phyloP scores from a whole-genome alignment of 2,329 filamentous ascomycete species.

The Ambrosiella cleistominuta region DNA sequence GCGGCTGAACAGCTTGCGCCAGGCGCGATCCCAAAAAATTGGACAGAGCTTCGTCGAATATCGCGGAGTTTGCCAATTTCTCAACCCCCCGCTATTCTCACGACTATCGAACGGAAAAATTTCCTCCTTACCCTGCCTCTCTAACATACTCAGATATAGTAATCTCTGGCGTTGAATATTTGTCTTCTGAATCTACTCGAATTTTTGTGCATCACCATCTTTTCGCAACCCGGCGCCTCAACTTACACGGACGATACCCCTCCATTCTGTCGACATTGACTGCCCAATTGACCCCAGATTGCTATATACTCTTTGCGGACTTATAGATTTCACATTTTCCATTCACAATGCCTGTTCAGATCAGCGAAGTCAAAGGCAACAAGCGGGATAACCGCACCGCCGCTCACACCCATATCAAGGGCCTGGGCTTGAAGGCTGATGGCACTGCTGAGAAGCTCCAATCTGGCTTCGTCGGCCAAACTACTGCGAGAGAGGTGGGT shows the following conservation, averaged over 20 bases:
- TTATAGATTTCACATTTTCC: not conserved
- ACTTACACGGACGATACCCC: too few relatives aligned
- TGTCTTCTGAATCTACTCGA: not conserved
- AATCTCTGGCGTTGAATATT: not conserved
- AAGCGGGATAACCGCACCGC: constrained; percentile 91
- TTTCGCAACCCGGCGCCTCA: too few relatives aligned
- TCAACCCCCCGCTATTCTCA: not conserved
- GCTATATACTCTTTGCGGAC: not conserved
- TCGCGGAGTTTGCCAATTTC: not conserved
- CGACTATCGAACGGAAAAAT: too few relatives aligned
- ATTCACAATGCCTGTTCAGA: constrained; percentile 50
- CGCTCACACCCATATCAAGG: constrained; percentile 95
- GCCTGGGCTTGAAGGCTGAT: constrained; percentile 71
- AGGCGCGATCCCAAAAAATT: constrained; percentile 10
- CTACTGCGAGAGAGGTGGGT: constrained; percentile 66
- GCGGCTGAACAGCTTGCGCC: constrained; percentile 11
- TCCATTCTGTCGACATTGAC: too few relatives aligned
- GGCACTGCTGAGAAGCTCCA: constrained; percentile 66
- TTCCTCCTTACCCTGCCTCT: too few relatives aligned
- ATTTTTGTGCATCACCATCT: too few relatives aligned
- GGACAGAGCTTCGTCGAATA: constrained; percentile 1
- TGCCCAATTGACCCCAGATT: not conserved
- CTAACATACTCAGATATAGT: too few relatives aligned
- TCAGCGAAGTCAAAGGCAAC: constrained; percentile 88
- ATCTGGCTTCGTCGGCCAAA: constrained; percentile 80